Base-by-base conservation (phyloP, 1,139 yeast species). In the Yamadazyma sp. region DNA sequence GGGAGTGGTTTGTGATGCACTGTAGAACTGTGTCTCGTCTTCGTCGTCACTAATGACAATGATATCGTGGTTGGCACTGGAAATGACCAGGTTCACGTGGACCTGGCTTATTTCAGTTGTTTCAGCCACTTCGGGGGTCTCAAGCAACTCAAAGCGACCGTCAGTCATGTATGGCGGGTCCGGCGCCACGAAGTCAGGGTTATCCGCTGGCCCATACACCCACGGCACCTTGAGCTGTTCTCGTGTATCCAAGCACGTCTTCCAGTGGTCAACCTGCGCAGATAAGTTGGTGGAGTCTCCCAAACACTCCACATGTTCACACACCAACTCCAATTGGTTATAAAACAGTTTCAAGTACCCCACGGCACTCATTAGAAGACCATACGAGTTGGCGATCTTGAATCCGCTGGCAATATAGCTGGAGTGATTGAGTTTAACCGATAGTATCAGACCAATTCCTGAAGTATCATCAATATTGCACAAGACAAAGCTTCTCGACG, bases 231-330 rank as follows among this genome's bases (percentile, higher is more conserved):
- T 12, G 20, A 63, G 45, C 5, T 5, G 28, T 4, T n/a, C 15
- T 15, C 20, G 20, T 14, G 29, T 16, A 14, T 27, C 20, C 11
- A 27, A 15, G 12, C 29, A 7, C 12, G 6, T 3, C 15, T 15
- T 47, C 79, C 80, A 74, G 46, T 50, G 49, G 7, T 50, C 51
- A 2, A 65, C 36, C 40, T 65, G 72, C 2, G 47, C 25, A 8
- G 43, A 46, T 10, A 65, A 38, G 21, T 51, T 55, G 29, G 45
- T 27, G 6, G 41, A 41, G 3, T 38, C 34, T 1, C 62, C 61
- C 24, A 57, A 29, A 2, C 60, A 39, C 13, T 37, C 43, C 0
- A 67, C 17, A 21, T 41, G 42, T 2, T 60, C 58, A 3, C 59
- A 59, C 4, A 45, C 41, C 0, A 70, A 22, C 37, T 66, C 69